Conservation (phyloP, 176 grass and related monocot species). For the Rhynchospora tenuis region DNA sequence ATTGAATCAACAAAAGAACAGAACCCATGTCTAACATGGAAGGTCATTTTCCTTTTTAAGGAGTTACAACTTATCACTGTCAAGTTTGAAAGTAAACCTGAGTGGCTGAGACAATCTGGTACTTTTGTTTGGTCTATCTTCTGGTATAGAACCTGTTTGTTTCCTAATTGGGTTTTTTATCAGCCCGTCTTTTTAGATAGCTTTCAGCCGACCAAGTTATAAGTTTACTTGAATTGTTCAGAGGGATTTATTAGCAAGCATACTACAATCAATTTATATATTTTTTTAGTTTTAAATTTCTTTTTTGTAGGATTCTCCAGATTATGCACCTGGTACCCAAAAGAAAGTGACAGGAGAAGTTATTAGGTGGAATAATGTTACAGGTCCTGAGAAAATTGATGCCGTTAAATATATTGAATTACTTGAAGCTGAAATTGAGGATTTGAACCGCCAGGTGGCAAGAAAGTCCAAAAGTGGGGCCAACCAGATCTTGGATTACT, state of each 20-base stretch:
- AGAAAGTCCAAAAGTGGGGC: conserved; percentile 53
- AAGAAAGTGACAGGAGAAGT: conserved; percentile 89
- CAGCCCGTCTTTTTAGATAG: neutral
- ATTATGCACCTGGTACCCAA: conserved; percentile 80
- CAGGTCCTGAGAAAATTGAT: conserved; percentile 81
- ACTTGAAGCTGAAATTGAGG: conserved; percentile 88
- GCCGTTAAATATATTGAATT: conserved; percentile 86
- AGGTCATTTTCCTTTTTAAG: too few species aligned
- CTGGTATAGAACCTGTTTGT: neutral
- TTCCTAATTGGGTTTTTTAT: neutral
- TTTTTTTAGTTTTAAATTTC: neutral
- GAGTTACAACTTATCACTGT: too few species aligned
- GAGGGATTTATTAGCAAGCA: neutral
- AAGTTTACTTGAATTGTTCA: neutral
- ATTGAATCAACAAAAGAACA: too few species aligned
- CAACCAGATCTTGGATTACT: conserved; percentile 82
- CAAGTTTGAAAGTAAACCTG: neutral
- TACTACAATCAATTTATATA: conserved; percentile 1
- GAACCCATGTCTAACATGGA: too few species aligned
- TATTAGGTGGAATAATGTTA: conserved; percentile 85
- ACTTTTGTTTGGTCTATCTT: neutral
- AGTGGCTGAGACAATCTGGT: neutral
- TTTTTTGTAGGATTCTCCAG: conserved; percentile 43
- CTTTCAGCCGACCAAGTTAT: conserved; percentile 8
- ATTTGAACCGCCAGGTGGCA: conserved; percentile 61